Percentiles rank a stretch among this genome's conserved stretches.
Evolutionary conservation across 129 eudicot species (phyloP).

Genomic region (Sambucus nigra): DNA sequence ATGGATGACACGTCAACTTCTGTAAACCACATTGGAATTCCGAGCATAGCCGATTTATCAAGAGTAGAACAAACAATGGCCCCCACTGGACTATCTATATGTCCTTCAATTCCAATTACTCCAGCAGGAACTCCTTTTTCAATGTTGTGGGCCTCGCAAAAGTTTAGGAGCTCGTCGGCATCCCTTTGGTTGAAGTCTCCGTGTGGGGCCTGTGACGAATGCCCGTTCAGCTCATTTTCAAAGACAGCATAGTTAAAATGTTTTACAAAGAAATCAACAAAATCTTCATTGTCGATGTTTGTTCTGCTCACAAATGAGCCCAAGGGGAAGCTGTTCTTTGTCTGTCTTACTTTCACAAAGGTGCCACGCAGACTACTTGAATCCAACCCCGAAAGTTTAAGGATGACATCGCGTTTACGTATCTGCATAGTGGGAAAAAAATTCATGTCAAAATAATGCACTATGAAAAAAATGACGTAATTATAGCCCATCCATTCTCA

Average conservation of each 20-base stretch:
- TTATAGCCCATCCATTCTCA: too few relatives aligned
- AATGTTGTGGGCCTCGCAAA: slow-evolving; percentile 52
- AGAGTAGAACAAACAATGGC: slow-evolving; percentile 67
- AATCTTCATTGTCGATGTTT: slow-evolving; percentile 85
- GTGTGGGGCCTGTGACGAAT: slow-evolving; percentile 75
- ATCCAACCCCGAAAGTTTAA: slow-evolving; percentile 44
- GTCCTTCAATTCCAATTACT: slow-evolving; percentile 87
- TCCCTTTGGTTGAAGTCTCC: slow-evolving; percentile 78
- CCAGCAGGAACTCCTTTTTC: slow-evolving; percentile 75
- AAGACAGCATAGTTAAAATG: slow-evolving; percentile 89
- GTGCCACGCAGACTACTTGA: slow-evolving; percentile 33
- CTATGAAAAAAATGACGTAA: background rate
- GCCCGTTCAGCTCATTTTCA: slow-evolving; percentile 90
- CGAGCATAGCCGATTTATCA: slow-evolving; percentile 55
- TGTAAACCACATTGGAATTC: slow-evolving; percentile 91
- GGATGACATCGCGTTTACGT: slow-evolving; percentile 71
- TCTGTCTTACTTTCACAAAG: slow-evolving; percentile 51
- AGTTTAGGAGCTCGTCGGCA: slow-evolving; percentile 60
- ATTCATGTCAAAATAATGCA: background rate
- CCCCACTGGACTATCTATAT: slow-evolving; percentile 76
- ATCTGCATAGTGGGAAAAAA: slow-evolving; percentile 35
- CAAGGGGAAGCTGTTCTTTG: slow-evolving; percentile 67
- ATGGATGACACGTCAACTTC: slow-evolving; percentile 79
- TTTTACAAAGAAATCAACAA: slow-evolving; percentile 53
- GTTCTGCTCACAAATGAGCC: slow-evolving; percentile 72